Evolutionary conservation across 2,329 filamentous ascomycete genomes (phyloP).

Genomic region (Zalaria sp.): DNA sequence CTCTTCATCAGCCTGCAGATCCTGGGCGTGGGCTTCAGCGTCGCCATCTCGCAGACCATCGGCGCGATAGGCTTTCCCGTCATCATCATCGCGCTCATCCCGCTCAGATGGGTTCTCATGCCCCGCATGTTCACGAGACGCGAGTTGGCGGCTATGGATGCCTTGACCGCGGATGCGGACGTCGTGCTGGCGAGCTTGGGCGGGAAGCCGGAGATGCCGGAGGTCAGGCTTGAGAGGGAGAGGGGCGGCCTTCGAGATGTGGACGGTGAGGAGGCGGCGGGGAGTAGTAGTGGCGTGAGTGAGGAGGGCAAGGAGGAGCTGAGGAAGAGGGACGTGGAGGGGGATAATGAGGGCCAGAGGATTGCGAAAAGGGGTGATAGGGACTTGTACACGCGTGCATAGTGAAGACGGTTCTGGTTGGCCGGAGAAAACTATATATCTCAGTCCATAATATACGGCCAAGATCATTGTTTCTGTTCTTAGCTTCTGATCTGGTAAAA

Average conservation of each 20-base stretch:
- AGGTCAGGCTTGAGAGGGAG: constrained; percentile 14
- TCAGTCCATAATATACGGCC: no score
- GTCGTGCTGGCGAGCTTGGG: constrained; percentile 39
- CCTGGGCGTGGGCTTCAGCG: constrained; percentile 36
- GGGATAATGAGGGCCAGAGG: no score
- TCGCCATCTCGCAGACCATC: constrained; percentile 46
- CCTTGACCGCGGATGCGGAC: constrained; percentile 38
- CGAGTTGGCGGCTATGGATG: constrained; percentile 38
- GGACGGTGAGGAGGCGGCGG: constrained; percentile 11
- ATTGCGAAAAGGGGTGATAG: no score
- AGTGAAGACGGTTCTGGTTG: no score
- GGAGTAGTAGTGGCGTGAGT: neutral
- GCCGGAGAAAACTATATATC: no score
- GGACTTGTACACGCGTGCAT: no score
- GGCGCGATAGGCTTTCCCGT: constrained; percentile 46
- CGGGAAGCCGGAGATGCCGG: constrained; percentile 29
- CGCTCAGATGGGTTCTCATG: constrained; percentile 35
- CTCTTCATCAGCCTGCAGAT: constrained; percentile 39
- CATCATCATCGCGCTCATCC: constrained; percentile 42
- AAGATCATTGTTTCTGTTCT: neutral
- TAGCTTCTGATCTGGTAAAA: constrained; percentile 52
- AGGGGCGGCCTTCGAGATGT: constrained; percentile 8
- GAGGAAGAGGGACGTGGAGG: no score
- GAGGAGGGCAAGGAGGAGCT: neutral
- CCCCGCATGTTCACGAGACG: constrained; percentile 35